Evolutionary conservation across 176 grass and related monocot genomes (phyloP).

Genomic region (Areca catechu): DNA sequence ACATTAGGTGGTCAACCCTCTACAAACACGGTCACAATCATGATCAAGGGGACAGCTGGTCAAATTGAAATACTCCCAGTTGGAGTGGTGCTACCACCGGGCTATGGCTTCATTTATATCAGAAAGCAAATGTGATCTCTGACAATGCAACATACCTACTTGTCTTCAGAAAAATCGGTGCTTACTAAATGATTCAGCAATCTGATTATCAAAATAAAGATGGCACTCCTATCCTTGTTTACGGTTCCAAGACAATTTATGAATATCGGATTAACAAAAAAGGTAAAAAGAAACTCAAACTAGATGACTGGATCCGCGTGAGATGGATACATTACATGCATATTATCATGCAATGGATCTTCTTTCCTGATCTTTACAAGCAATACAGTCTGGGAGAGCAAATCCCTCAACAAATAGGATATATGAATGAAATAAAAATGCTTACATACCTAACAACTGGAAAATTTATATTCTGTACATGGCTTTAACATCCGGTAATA

Average conservation of each 20-base stretch:
- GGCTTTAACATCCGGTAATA: background rate
- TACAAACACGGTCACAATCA: too few relatives aligned
- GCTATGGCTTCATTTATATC: too few relatives aligned
- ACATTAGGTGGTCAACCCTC: too few relatives aligned
- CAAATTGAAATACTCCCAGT: too few relatives aligned
- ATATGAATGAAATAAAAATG: constrained; percentile 17
- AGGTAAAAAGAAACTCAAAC: background rate
- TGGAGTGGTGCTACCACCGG: too few relatives aligned
- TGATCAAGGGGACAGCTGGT: too few relatives aligned
- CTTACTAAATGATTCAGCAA: too few relatives aligned
- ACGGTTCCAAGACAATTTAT: background rate
- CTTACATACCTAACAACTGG: constrained; percentile 16
- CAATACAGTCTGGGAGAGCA: constrained; percentile 16
- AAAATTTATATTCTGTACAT: constrained; percentile 47
- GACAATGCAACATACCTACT: too few relatives aligned
- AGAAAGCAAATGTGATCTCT: too few relatives aligned
- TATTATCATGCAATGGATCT: constrained; percentile 12
- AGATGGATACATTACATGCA: constrained; percentile 11
- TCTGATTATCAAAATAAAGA: too few relatives aligned
- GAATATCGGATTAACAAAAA: constrained; percentile 10
- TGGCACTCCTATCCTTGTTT: too few relatives aligned
- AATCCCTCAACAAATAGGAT: constrained; percentile 20
- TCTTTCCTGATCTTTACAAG: constrained; percentile 21
- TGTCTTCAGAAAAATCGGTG: too few relatives aligned
- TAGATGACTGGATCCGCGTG: constrained; percentile 11